phyloP scores from a whole-genome alignment of 192 early-diverging fungal genomes.

The Coemansia sp. region DNA sequence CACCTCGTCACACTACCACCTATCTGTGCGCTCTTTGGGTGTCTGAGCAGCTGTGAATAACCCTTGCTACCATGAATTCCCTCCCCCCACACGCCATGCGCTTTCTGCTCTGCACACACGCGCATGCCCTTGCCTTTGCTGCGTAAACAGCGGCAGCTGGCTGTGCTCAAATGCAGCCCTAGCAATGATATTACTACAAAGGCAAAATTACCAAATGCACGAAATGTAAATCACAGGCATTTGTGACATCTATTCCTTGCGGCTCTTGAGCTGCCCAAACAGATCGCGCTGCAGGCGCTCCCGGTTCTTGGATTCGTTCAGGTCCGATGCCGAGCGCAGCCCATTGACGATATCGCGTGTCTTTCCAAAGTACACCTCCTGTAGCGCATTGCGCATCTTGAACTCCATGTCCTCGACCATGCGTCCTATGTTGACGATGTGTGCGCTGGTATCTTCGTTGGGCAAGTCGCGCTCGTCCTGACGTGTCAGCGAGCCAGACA shows the following conservation, averaged over 20 bases:
- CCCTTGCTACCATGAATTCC: slow-evolving; percentile 1
- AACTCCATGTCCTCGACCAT: slow-evolving; percentile 99
- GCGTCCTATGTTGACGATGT: slow-evolving; percentile 91
- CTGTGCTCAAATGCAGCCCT: too few relatives aligned
- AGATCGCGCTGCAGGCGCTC: slow-evolving; percentile 78
- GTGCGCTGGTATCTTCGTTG: slow-evolving; percentile 67
- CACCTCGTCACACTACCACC: background rate
- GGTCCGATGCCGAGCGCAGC: slow-evolving; percentile 71
- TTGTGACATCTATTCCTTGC: slow-evolving; percentile 36
- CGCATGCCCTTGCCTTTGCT: background rate
- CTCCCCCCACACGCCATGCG: background rate
- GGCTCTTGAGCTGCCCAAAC: slow-evolving; percentile 64
- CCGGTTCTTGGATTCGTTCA: slow-evolving; percentile 73
- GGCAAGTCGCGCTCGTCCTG: slow-evolving; percentile 85
- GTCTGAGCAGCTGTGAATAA: background rate
- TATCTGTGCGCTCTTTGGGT: background rate
- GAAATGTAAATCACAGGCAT: too few relatives aligned
- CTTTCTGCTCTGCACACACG: background rate
- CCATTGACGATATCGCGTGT: slow-evolving; percentile 97
- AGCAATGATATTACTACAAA: background rate
- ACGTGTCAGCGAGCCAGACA: slow-evolving; percentile 90
- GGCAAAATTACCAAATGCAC: background rate
- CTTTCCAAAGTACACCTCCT: slow-evolving; percentile 97
- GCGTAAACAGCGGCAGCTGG: too few relatives aligned
- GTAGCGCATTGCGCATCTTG: slow-evolving; percentile 91